These are phyloP conservation scores for Metschnikowia chrysomelidarum DNA, from an alignment of 805 yeast genomes.

Conservation along the genomic window DNA sequence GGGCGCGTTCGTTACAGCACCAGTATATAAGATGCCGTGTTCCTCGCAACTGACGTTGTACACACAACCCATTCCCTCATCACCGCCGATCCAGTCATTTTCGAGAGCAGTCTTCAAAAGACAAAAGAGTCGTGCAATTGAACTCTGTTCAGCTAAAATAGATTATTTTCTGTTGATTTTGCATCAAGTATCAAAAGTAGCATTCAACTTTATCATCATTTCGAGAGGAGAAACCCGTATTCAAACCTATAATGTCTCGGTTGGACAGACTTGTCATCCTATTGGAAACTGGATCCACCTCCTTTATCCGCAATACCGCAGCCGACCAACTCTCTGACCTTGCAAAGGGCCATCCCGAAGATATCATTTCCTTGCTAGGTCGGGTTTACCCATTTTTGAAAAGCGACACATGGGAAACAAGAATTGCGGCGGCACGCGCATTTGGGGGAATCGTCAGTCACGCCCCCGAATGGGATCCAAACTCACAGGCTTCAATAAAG, in stretches of 20 bases:
- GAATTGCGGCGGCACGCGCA: slow-evolving; percentile 92
- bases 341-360: slow-evolving; percentile 94
- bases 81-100: too few species aligned
- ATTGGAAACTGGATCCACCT: slow-evolving; percentile 93
- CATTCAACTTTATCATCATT: too few species aligned
- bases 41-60: slow-evolving; percentile 16
- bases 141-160: too few species aligned
- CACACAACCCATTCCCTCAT: slow-evolving; percentile 13
- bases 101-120: too few species aligned
- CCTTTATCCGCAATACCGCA: slow-evolving; percentile 90
- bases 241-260: slow-evolving; percentile 49
- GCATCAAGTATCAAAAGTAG: too few species aligned
- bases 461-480: slow-evolving; percentile 84
- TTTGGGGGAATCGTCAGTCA: slow-evolving; percentile 88
- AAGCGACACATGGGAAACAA: slow-evolving; percentile 90
- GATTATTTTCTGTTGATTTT: too few species aligned
- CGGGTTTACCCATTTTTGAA: slow-evolving; percentile 88
- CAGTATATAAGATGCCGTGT: slow-evolving; percentile 13
- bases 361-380: slow-evolving; percentile 74
- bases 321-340: slow-evolving; percentile 95
- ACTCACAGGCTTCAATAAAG: slow-evolving; percentile 36
- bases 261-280: slow-evolving; percentile 56
- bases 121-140: too few species aligned
- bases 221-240: too few species aligned
- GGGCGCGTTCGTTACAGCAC: slow-evolving; percentile 9